Evolutionary conservation across 805 yeast genomes (phyloP), one percentile per base, ranked within the genome.

Genomic region (Zygoascus tannicola): DNA sequence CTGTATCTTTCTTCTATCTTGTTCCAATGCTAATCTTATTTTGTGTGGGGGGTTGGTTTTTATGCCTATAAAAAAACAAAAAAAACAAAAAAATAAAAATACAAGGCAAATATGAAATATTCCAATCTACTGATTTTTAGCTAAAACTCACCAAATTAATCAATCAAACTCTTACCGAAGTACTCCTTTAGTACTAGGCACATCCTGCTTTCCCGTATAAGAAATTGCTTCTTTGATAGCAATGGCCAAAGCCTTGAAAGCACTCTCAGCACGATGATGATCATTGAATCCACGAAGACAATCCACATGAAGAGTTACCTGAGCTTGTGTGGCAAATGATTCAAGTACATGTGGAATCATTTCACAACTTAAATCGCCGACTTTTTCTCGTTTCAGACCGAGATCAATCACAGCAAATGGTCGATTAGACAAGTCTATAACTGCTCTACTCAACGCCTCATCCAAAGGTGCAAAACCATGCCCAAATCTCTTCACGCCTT

Each of bases 271-370:
- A 50, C 96, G 71, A 66, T 92, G 98, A 64, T 92, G 98, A 64
- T 92, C 98, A 63, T 92, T 92, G 62, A 76, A 76, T 0, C 98
- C 98, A 53, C 97, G 73, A 46, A 92, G 59, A 62, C 95, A 85
- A 65, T 92, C 98, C 30, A 92, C 95, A 58, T 92, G 98, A 57
- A 92, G 58, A 1, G 98, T 92, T 44, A 92, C 74, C 48, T 82
- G 81, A 1, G 97, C 95, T 34, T 84, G 85, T 56, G 83, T 85
- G 2, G 97, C 96, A 69, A 92, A 92, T 55, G 94, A 81, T 63
- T 87, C 95, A 49, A 92, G 61, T 39, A 92, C 88, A 63, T 92
- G 98, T n/a, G 97, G 97, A 51, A 92, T 82, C 98, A 92, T 92
- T 67, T 92, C 98, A 57, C 92, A 78, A 32, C 87, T 77, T 42